Evolutionary conservation across 1,139 yeast genomes (phyloP), one percentile per base, ranked within the genome.

Genomic region (Suhomyces choctaworum): DNA sequence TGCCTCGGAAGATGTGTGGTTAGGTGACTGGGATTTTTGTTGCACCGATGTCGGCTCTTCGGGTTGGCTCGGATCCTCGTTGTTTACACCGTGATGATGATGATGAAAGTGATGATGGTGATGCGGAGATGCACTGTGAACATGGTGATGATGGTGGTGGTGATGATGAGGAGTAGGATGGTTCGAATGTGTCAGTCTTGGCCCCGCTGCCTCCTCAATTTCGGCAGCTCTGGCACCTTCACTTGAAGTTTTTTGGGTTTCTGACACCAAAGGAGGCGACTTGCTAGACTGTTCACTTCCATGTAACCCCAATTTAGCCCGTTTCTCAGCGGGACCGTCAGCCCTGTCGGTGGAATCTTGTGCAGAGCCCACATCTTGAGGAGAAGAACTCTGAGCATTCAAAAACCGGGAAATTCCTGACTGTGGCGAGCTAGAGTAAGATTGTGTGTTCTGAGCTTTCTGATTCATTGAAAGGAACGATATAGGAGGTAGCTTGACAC

Each of bases 401-500:
- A 49, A 40, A 31, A 51, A 50, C 23, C 48, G 42, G 20, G 48
- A 47, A 28, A 54, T 51, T 19, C 51, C 58, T n/a, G n/a, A n/a
- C n/a, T n/a, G n/a, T n/a, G n/a, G n/a, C n/a, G n/a, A n/a, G n/a
- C n/a, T n/a, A n/a, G n/a, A n/a, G n/a, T n/a, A n/a, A n/a, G n/a
- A n/a, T n/a, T n/a, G n/a, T n/a, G n/a, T n/a, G n/a, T n/a, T n/a
- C n/a, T n/a, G n/a, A n/a, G n/a, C n/a, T n/a, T 27, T 26, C 37
- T 45, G 31, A 22, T 45, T 51, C 4, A 47, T 42, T 5, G 62
- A 51, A 36, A 59, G 44, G 37, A 57, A 58, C 24, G 61, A 54
- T 10, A 59, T 59, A 16, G 64, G 62, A 4, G 64, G 64, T 28
- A 59, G 53, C 31, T 54, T 47, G 19, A 58, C 48, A n/a, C 50